These are phyloP conservation scores for Xylaria sp. DNA, from an alignment of 2,329 filamentous ascomycete species.

Conservation along the genomic window DNA sequence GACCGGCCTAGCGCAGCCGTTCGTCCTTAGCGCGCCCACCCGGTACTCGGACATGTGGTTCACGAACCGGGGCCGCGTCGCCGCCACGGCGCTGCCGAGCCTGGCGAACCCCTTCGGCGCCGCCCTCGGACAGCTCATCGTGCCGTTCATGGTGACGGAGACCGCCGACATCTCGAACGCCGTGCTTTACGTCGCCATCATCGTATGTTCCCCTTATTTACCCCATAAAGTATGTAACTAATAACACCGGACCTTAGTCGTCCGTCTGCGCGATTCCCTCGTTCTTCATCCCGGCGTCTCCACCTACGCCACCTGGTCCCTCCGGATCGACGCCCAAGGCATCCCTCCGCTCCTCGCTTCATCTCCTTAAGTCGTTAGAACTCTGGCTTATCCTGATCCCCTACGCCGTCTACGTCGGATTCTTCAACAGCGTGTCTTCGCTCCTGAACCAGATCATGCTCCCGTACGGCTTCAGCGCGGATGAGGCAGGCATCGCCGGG, in stretches of 20 bases:
- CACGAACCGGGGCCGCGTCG: constrained; percentile 78
- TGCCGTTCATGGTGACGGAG: constrained; percentile 72
- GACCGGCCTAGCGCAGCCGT: constrained; percentile 87
- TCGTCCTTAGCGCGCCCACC: constrained; percentile 86
- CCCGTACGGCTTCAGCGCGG: constrained; percentile 83
- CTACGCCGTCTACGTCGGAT: constrained; percentile 83
- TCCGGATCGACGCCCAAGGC: constrained; percentile 64
- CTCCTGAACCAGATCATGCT: constrained; percentile 87
- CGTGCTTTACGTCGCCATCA: constrained; percentile 82
- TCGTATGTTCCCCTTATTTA: constrained; percentile 56
- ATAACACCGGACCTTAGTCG: constrained; percentile 21
- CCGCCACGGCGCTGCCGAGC: constrained; percentile 82
- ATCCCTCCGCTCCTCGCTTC: constrained; percentile 52
- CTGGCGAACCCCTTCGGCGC: constrained; percentile 90
- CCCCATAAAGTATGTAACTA: constrained; percentile 1
- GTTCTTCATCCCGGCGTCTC: constrained; percentile 76
- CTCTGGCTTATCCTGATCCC: constrained; percentile 81
- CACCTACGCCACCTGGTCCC: constrained; percentile 76
- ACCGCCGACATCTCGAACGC: constrained; percentile 72
- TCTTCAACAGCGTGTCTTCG: constrained; percentile 91
- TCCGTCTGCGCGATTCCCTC: constrained; percentile 70
- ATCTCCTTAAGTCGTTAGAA: constrained; percentile 64
- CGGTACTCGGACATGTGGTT: constrained; percentile 96
- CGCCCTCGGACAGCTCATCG: constrained; percentile 83
- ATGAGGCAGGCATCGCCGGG: constrained; percentile 85